Evolutionary conservation across 345 rosid species (phyloP), one percentile per base, ranked within the genome.

Genomic region (Bruguiera sexangula): DNA sequence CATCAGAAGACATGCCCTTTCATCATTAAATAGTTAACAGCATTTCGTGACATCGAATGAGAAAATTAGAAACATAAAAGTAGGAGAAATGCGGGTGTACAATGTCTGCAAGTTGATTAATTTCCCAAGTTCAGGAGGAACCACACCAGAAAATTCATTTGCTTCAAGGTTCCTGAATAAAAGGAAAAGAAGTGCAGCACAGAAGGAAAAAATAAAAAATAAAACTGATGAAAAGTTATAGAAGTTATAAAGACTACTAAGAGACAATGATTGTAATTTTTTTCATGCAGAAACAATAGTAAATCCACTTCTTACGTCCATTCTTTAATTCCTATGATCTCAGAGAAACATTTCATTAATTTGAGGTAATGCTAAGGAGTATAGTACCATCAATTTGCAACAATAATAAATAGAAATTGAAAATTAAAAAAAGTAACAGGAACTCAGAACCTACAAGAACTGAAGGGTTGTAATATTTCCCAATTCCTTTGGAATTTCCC

Each of bases 121-220:
- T 34, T 85, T 78, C 60, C 89, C 90, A 6, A 85, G 78, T 74
- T 89, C 87, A 1, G 78, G 55, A 60, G 92, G 89, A 20, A 89
- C 55, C 19, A 67, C 34, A 65, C 92, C 90, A 29, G 79, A 85
- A 74, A 89, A 83, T 31, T 82, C 78, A 78, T 87, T 89, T 50
- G 83, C 81, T 82, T 85, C 92, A 51, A 89, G 84, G 82, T 48
- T 74, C 78, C 92, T 89, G 79, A n/a, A 63, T 51, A 75, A 66
- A 20, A 53, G 37, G 31, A 56, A 66, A 32, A 62, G 26, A 29
- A 31, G 1, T 2, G 24, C 22, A 57, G 50, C 5, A 13, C 15
- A 43, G 50, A 8, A 1, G 5, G 22, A 21, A 53, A 46, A 55
- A n/a, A n/a, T n/a, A n/a, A n/a, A n/a, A n/a, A n/a, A n/a, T 9